Evolutionary conservation across 2,329 filamentous ascomycete species (phyloP), one percentile per base, ranked within the genome.

Genomic region (Pseudogymnoascus sp.): DNA sequence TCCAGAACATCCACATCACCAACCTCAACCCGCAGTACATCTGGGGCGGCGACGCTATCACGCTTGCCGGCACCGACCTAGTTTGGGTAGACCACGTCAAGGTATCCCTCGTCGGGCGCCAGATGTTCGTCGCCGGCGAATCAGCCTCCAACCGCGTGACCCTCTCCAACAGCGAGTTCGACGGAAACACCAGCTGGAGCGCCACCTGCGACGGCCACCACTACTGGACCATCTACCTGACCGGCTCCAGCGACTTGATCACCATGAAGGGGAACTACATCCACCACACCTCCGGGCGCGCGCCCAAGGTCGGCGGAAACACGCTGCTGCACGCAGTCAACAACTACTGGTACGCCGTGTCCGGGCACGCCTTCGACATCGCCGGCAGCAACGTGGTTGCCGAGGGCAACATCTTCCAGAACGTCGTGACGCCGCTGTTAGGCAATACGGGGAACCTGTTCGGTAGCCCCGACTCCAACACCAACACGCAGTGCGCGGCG

Each of bases 221-320:
- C 74, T 85, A 86, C 79, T 86, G 84, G 82, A 78, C 74, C 30
- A 72, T 85, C 66, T 84, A 83, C 75, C 77, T 86, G 58, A 79
- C 77, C 41, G 84, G 84, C n/a, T 75, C 77, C 62, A 77, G 73
- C 70, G 84, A 86, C 69, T 68, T 80, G 64, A 76, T 85, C 68
- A 86, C 84, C 65, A 69, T 86, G 70, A 82, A 84, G 75, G 77
- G 77, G 66, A 86, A 86, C 78, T 85, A 84, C 75, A 76, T 86
- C 69, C 80, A 84, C 77, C 77, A 83, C 72, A 80, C 79, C 58
- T 80, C 77, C 11, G 84, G 83, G 62, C 82, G 84, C 61, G 75
- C 76, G 11, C 84, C 83, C 67, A 85, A 85, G 75, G 75, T 86
- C 22, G 77, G 76, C 19, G 76, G 76, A n/a, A 83, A 83, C 62